phyloP scores from a whole-genome alignment of 192 early-diverging fungal genomes.

The Linnemannia schmuckeri region DNA sequence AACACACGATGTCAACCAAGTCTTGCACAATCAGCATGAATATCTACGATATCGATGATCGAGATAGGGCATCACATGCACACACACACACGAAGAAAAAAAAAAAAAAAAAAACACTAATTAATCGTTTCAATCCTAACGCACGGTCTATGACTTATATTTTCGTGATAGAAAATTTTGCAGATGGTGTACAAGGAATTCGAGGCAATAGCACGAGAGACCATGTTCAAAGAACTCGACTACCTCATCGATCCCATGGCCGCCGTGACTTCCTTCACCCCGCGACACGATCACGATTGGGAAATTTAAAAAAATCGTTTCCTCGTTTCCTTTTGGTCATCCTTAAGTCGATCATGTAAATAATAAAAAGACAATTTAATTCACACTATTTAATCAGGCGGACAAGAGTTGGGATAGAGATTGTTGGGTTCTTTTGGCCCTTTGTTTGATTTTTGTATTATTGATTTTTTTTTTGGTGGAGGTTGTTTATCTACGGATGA shows the following conservation, averaged over 20 bases:
- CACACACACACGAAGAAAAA: no score
- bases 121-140: not conserved
- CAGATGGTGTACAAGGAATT: slow-evolving; percentile 28
- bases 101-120: not conserved
- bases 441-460: no score
- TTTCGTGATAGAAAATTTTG: slow-evolving; percentile 26
- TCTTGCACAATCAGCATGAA: no score
- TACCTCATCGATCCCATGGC: slow-evolving; percentile 29
- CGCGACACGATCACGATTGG: slow-evolving; percentile 19
- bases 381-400: no score
- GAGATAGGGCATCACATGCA: no score
- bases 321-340: not conserved
- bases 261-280: not conserved
- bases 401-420: no score
- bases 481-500: not conserved
- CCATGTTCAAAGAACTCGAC: slow-evolving; percentile 34
- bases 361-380: no score
- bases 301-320: slow-evolving; percentile 1
- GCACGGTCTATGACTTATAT: not conserved
- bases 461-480: not conserved
- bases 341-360: no score
- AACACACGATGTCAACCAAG: not conserved
- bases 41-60: no score
- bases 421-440: no score
- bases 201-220: slow-evolving; percentile 25